A percentile compares a stretch with the other conserved stretches of the same genome.
phyloP scores from a whole-genome alignment of 495 filamentous ascomycete species.

The Glarea lozoyensis region DNA sequence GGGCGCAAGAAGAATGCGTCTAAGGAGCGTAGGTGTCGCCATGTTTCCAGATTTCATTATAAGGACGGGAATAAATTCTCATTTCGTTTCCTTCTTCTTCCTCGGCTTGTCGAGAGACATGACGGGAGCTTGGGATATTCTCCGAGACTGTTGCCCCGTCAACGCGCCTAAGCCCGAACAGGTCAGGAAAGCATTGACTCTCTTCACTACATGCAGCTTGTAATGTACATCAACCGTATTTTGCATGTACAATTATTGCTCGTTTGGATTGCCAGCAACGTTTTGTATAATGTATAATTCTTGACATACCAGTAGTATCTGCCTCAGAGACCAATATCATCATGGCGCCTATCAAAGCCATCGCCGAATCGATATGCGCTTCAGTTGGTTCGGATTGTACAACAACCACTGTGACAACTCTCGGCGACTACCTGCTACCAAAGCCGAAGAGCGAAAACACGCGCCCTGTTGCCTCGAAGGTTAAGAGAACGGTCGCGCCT shows the following conservation, averaged over 20 bases:
- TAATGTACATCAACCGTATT: not conserved
- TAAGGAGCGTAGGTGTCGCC: constrained; percentile 9
- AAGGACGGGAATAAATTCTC: too few species aligned
- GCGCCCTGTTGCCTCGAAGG: not conserved
- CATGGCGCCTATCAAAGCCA: constrained; percentile 36
- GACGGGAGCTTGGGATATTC: not conserved
- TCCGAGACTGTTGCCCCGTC: constrained; percentile 1
- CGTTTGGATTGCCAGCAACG: constrained; percentile 1
- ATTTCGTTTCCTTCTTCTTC: too few species aligned
- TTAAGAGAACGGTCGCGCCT: constrained; percentile 7
- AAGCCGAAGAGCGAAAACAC: not conserved
- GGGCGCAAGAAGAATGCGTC: constrained; percentile 15
- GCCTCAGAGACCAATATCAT: constrained; percentile 9
- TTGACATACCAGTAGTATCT: constrained; percentile 10
- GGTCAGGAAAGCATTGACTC: too few species aligned
- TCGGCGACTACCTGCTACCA: constrained; percentile 40
- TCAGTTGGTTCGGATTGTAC: constrained; percentile 41
- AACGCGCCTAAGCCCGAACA: constrained; percentile 1
- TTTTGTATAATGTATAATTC: constrained; percentile 21
- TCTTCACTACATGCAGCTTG: not conserved
- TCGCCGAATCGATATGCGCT: constrained; percentile 40
- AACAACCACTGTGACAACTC: constrained; percentile 39
- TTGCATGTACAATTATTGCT: constrained; percentile 4
- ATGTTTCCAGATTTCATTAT: too few species aligned
- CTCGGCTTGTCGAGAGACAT: too few species aligned